Percentiles rank a stretch among this genome's conserved stretches.
These are phyloP conservation scores for Beauveria sp. DNA, from an alignment of 2,329 filamentous ascomycete species.

Conservation along the genomic window DNA sequence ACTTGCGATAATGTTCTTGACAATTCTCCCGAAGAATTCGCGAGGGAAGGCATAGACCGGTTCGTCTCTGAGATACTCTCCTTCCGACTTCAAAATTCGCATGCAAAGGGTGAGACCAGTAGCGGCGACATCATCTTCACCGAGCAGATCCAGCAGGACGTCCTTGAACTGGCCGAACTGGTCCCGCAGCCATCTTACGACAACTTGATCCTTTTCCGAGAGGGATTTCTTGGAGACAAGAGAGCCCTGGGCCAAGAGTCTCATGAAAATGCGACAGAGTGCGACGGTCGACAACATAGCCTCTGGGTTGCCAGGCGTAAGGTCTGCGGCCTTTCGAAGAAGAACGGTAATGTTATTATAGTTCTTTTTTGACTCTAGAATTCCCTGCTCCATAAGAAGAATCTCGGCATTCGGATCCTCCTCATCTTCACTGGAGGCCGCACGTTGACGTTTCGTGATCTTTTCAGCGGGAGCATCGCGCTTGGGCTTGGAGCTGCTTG, in stretches of 20 bases:
- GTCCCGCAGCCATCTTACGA: constrained; percentile 72
- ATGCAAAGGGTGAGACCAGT: constrained; percentile 73
- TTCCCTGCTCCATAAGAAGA: constrained; percentile 67
- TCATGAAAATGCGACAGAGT: constrained; percentile 78
- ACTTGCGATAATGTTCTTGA: constrained; percentile 53
- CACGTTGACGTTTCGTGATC: constrained; percentile 41
- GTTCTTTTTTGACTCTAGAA: constrained; percentile 78
- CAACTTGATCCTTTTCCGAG: constrained; percentile 65
- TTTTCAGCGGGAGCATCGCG: constrained; percentile 34
- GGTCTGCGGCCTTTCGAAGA: constrained; percentile 46
- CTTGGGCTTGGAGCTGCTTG: constrained; percentile 44
- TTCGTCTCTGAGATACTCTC: constrained; percentile 50
- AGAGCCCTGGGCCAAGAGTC: constrained; percentile 66
- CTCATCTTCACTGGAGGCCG: constrained; percentile 39
- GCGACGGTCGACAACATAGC: constrained; percentile 67
- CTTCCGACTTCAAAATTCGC: constrained; percentile 77
- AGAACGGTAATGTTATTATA: constrained; percentile 84
- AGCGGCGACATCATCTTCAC: constrained; percentile 54
- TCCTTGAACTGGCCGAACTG: constrained; percentile 64
- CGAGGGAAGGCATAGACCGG: constrained; percentile 64
- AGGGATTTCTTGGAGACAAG: constrained; percentile 58
- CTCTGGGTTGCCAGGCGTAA: constrained; percentile 41
- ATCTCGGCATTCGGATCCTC: constrained; percentile 57
- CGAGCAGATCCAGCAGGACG: constrained; percentile 53
- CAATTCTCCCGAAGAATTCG: constrained; percentile 55